Evolutionary conservation across 2,329 filamentous ascomycete species (phyloP).

Genomic region (Colletotrichum sp.): DNA sequence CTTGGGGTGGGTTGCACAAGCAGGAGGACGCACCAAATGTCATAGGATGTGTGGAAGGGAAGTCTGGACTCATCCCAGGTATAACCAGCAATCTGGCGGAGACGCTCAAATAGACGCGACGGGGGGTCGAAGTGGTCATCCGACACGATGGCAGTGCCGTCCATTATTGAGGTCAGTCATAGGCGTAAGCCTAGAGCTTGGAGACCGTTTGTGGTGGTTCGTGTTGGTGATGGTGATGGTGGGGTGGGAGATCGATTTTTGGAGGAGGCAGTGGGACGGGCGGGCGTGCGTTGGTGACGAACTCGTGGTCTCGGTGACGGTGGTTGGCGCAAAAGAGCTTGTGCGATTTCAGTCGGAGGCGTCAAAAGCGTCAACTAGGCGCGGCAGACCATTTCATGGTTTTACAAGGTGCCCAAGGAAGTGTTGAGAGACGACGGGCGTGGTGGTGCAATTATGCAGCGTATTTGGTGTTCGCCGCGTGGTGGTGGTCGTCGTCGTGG

Average conservation of each 20-base stretch:
- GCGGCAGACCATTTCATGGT: conserved; percentile 11
- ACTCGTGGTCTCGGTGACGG: background rate
- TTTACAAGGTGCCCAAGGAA: background rate
- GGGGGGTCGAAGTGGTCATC: conserved; percentile 67
- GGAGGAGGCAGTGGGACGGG: background rate
- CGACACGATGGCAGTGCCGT: conserved; percentile 50
- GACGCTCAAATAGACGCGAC: conserved; percentile 71
- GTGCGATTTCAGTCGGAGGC: background rate
- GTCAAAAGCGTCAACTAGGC: conserved; percentile 10
- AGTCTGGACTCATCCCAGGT: conserved; percentile 71
- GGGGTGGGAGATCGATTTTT: conserved; percentile 18
- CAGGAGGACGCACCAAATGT: conserved; percentile 71
- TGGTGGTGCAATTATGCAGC: background rate
- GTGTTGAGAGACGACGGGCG: background rate
- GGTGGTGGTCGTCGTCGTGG: background rate
- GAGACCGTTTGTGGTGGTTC: conserved; percentile 1
- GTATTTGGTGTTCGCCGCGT: background rate
- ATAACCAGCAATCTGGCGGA: conserved; percentile 75
- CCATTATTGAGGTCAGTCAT: conserved; percentile 47
- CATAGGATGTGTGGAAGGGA: conserved; percentile 74
- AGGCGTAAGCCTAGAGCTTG: conserved; percentile 20
- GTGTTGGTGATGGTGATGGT: conserved; percentile 25
- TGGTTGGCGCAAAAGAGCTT: background rate
- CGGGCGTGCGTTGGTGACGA: background rate
- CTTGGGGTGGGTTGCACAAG: background rate